Percentiles rank a stretch among this genome's conserved stretches.
phyloP scores from a whole-genome alignment of 345 rosid species.

The Combretum micranthum region DNA sequence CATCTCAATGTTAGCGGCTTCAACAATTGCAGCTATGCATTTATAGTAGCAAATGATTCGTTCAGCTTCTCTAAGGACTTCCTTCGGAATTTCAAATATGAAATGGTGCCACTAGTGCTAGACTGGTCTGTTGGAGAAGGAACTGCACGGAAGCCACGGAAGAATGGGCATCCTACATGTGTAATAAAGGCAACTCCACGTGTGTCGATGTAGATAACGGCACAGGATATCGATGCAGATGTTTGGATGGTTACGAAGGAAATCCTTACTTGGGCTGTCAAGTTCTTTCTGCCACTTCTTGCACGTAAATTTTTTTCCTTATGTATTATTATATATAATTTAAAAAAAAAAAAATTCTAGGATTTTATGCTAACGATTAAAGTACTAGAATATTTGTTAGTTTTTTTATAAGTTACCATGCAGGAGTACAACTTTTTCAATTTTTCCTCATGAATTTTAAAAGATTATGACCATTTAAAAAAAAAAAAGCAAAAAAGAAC shows the following conservation, averaged over 20 bases:
- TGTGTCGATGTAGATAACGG: constrained; percentile 1
- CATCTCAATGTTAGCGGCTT: constrained; percentile 2
- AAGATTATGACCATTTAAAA: no score
- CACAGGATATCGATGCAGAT: constrained; percentile 16
- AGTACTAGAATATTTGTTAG: neutral
- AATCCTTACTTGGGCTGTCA: constrained; percentile 15
- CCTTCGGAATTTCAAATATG: neutral
- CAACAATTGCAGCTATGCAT: constrained; percentile 24
- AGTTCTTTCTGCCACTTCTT: constrained; percentile 5
- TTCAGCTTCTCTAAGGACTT: constrained; percentile 10
- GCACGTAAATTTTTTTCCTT: no score
- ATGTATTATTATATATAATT: constrained; percentile 5
- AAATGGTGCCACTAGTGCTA: constrained; percentile 1
- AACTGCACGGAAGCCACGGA: constrained; percentile 9
- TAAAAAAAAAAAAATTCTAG: neutral
- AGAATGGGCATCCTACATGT: neutral
- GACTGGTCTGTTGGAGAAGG: constrained; percentile 20
- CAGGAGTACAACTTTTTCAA: no score
- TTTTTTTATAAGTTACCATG: no score
- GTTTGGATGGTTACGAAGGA: constrained; percentile 15
- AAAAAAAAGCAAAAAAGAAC: no score
- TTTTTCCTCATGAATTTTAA: no score
- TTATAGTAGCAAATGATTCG: constrained; percentile 10
- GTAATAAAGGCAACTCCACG: constrained; percentile 2
- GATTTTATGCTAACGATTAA: neutral